phyloP scores from a whole-genome alignment of 164 flowering plant species.

The Magnolia officinalis region DNA sequence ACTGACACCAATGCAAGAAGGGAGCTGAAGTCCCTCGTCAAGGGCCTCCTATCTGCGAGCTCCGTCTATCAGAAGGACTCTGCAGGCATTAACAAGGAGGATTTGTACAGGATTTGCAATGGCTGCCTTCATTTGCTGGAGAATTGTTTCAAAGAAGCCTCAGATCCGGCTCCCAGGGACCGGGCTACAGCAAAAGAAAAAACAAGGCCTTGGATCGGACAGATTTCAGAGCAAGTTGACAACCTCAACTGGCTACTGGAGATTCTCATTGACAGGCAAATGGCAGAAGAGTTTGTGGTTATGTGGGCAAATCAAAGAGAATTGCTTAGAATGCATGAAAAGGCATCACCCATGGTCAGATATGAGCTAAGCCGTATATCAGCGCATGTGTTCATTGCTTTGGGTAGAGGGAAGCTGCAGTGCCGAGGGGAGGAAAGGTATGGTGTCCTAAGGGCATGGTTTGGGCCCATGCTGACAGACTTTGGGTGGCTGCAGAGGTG shows the following conservation, averaged over 20 bases:
- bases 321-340: constrained; percentile 51
- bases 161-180: constrained; percentile 21
- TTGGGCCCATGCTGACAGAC: constrained; percentile 74
- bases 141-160: constrained; percentile 53
- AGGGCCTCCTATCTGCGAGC: constrained; percentile 74
- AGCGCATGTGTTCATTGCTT: constrained; percentile 61
- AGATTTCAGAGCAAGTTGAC: constrained; percentile 74
- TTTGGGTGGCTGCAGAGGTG: constrained; percentile 94
- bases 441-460: constrained; percentile 58
- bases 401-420: constrained; percentile 72
- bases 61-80: constrained; percentile 71
- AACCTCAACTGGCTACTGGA: constrained; percentile 84
- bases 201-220: constrained; percentile 53
- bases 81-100: constrained; percentile 57
- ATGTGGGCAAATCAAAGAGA: constrained; percentile 65
- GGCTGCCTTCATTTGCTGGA: constrained; percentile 49
- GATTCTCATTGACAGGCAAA: constrained; percentile 66
- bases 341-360: constrained; percentile 71
- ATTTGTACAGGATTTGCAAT: constrained; percentile 49
- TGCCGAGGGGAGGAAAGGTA: constrained; percentile 55
- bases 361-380: constrained; percentile 86
- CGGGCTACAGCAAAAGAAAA: constrained; percentile 7
- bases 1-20: constrained; percentile 52
- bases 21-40: constrained; percentile 73
- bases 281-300: constrained; percentile 78